Conservation (phyloP, 768 basidiomycete genomes). For the Boletus eberwhitei region DNA sequence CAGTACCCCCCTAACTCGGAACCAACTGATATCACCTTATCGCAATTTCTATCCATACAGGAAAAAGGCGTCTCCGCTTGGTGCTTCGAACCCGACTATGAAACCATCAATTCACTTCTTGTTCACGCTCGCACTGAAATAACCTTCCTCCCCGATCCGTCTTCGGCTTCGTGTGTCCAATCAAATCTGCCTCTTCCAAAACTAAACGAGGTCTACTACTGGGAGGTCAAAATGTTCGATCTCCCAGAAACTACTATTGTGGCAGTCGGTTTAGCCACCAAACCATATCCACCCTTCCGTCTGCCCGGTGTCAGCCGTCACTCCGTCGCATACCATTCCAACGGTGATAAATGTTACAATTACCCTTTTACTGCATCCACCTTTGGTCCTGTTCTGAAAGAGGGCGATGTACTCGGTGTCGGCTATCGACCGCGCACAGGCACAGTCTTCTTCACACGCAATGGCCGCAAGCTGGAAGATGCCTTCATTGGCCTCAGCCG, state of each 20-base stretch:
- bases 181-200: constrained; percentile 96
- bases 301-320: constrained; percentile 82
- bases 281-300: constrained; percentile 94
- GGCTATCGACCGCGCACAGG: constrained; percentile 96
- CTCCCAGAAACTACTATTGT: constrained; percentile 83
- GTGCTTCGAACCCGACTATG: constrained; percentile 99
- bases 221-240: constrained; percentile 99
- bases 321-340: constrained; percentile 94
- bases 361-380: constrained; percentile 87
- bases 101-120: constrained; percentile 86
- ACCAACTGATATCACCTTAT: constrained; percentile 96
- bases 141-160: constrained; percentile 95
- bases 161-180: constrained; percentile 91
- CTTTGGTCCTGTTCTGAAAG: constrained; percentile 81
- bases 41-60: constrained; percentile 98
- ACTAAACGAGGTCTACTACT: constrained; percentile 98
- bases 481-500: constrained; percentile 86
- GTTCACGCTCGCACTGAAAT: constrained; percentile 97
- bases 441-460: constrained; percentile 98
- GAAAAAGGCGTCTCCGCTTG: constrained; percentile 99
- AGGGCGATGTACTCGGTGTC: constrained; percentile 94
- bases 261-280: constrained; percentile 93
- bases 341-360: constrained; percentile 96
- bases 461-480: constrained; percentile 95
- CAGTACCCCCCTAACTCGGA: constrained; percentile 95